Conservation (phyloP, 805 yeast genomes). For the Saccharomycopsis fodiens region DNA sequence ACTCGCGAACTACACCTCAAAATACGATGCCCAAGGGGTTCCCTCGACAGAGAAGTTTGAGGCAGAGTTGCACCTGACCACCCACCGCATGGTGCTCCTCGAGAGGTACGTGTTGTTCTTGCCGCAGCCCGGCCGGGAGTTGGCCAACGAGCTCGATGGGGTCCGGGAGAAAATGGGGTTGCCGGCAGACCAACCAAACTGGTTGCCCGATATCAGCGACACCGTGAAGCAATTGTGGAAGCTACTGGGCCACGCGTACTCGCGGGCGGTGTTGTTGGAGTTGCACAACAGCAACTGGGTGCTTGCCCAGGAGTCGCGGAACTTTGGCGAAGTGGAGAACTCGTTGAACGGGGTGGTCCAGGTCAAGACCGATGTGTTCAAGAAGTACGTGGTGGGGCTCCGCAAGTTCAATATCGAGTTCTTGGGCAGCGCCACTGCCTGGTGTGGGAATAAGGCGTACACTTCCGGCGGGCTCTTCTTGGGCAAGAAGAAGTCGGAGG, state of each 20-base stretch:
- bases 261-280: conserved; percentile 11
- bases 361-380: background rate
- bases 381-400: background rate
- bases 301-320: conserved; percentile 5
- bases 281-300: conserved; percentile 6
- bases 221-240: conserved; percentile 1
- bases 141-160: background rate
- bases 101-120: conserved; percentile 11
- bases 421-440: conserved; percentile 6
- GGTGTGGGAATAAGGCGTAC: conserved; percentile 6
- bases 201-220: conserved; percentile 11
- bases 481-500: background rate
- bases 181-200: background rate
- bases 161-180: background rate
- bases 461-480: conserved; percentile 9
- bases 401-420: background rate
- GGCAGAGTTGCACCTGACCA: conserved; percentile 9
- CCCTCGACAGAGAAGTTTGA: conserved; percentile 5
- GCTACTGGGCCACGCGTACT: background rate
- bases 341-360: background rate
- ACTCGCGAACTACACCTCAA: conserved; percentile 1
- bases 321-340: background rate
- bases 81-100: conserved; percentile 11
- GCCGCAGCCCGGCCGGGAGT: background rate
- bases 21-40: background rate